phyloP scores from a whole-genome alignment of 208 protist genomes.

The Strigomonas oncopelti region DNA sequence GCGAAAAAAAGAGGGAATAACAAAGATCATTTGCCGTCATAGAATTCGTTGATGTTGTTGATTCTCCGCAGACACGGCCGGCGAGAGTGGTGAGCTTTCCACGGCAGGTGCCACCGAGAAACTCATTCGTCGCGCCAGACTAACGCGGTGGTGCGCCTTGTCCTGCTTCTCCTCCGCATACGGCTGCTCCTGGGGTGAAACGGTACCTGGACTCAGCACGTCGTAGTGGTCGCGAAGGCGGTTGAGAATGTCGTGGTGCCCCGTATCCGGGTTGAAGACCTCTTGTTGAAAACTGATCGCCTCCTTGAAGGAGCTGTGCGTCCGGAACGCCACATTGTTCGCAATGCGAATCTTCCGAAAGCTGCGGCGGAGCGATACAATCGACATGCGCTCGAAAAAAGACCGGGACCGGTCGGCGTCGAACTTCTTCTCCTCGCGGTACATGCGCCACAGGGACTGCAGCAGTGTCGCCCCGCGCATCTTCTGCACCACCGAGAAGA shows the following conservation, averaged over 20 bases:
- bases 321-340: constrained; percentile 39
- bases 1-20: too few relatives aligned
- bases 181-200: not conserved
- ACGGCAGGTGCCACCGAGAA: not conserved
- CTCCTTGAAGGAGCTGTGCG: constrained; percentile 36
- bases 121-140: not conserved
- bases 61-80: too few relatives aligned
- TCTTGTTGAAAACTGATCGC: constrained; percentile 48
- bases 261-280: constrained; percentile 60
- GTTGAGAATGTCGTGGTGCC: constrained; percentile 66
- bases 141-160: not conserved
- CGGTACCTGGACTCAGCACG: constrained; percentile 21
- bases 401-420: constrained; percentile 32
- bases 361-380: constrained; percentile 43
- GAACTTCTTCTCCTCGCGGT: constrained; percentile 47
- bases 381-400: constrained; percentile 26
- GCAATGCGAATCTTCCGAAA: constrained; percentile 48
- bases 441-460: constrained; percentile 85
- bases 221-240: constrained; percentile 52
- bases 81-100: not conserved
- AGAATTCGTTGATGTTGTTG: too few relatives aligned
- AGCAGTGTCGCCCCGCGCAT: constrained; percentile 66
- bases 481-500: constrained; percentile 69
- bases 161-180: not conserved
- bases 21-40: too few relatives aligned